Evolutionary conservation across 371 early-diverging fungal genomes (phyloP), one percentile per base, ranked within the genome.

Genomic region (Circinella minor): DNA sequence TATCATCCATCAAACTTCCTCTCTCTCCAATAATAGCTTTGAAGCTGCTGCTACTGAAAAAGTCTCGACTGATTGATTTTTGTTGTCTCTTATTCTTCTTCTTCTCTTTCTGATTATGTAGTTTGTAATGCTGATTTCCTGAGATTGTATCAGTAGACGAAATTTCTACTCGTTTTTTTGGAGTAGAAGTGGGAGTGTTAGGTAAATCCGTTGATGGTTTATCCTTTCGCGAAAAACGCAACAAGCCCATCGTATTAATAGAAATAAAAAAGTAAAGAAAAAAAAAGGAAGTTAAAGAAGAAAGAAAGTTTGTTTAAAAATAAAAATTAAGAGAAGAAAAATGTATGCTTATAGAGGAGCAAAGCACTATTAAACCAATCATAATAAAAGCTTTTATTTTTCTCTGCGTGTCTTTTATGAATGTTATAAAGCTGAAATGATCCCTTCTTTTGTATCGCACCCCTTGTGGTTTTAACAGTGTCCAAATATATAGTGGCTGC

Each of bases 141-240:
- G 61, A 9, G n/a, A 39, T 9, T 47, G 64, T 51, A 38, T 34
- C 5, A 17, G 49, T 15, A 17, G 46, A 47, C 17, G 39, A 34
- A 34, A 57, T 57, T 34, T 57, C 57, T 20, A 34, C 7, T 11
- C 48, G 18, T 3, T 14, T 27, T 27, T 27, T 17, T 7, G 37
- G 18, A 8, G 48, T 65, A 51, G 65, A 38, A 4, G 54, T 13
- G 20, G 47, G 20, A 8, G 63, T 18, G 6, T 39, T 39, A 3
- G 61, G 14, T 61, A 38, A 43, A 43, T 43, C 20, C 4, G 38
- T 38, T 14, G 47, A 39, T 9, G 47, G 47, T 38, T 65, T 65
- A 10, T 65, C 65, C 51, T 65, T 65, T 36, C 65, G 49, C 37
- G 65, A 36, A 37, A 65, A 65, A 65, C 65, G 65, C 37, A 65